Percentiles rank a stretch among this genome's conserved stretches.
phyloP scores from a whole-genome alignment of 768 basidiomycete genomes.

The Gloeopeniophorella convolvens region DNA sequence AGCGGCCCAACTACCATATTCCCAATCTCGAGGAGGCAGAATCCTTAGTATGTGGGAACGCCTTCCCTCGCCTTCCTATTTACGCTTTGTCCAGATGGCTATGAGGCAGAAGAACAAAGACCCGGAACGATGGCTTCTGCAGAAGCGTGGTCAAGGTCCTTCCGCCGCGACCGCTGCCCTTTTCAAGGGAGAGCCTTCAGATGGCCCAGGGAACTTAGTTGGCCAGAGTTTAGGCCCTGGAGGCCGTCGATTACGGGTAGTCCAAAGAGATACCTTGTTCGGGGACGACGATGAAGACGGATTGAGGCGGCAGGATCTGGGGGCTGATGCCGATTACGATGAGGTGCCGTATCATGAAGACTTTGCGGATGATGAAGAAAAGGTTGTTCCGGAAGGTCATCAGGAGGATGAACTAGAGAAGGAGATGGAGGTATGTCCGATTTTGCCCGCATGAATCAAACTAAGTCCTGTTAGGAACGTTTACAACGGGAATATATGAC shows the following conservation, averaged over 20 bases:
- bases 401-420: slow-evolving; percentile 77
- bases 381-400: slow-evolving; percentile 54
- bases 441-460: background rate
- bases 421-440: slow-evolving; percentile 58
- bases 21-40: slow-evolving; percentile 63
- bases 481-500: slow-evolving; percentile 74
- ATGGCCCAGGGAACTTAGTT: slow-evolving; percentile 38
- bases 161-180: slow-evolving; percentile 60
- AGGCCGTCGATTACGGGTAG: slow-evolving; percentile 61
- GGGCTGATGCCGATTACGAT: slow-evolving; percentile 75
- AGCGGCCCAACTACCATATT: slow-evolving; percentile 68
- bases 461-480: slow-evolving; percentile 51
- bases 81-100: slow-evolving; percentile 34
- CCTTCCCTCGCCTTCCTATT: slow-evolving; percentile 21
- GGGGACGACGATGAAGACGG: slow-evolving; percentile 55
- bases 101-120: slow-evolving; percentile 68
- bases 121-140: slow-evolving; percentile 63
- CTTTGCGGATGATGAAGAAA: slow-evolving; percentile 85
- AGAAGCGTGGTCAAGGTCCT: slow-evolving; percentile 50
- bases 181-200: slow-evolving; percentile 55
- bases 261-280: slow-evolving; percentile 57
- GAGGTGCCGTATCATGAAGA: slow-evolving; percentile 80
- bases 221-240: slow-evolving; percentile 62
- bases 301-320: slow-evolving; percentile 51
- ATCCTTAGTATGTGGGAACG: slow-evolving; percentile 48